A percentile compares a stretch with the other conserved stretches of the same genome.
Conservation (phyloP, 768 basidiomycete genomes). For the Pholiota microspora region DNA sequence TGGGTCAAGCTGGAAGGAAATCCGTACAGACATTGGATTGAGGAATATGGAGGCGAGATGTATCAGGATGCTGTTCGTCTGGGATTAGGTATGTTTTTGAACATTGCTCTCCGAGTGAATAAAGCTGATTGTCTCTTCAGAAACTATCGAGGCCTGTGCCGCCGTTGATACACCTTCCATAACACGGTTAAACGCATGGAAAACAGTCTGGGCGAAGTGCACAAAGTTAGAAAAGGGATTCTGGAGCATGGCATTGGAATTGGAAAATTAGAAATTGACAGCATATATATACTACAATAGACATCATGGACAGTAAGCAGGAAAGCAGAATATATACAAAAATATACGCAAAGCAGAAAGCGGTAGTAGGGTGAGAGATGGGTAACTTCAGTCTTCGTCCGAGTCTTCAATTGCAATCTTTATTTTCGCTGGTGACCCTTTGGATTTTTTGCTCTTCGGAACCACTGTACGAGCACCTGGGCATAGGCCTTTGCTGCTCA, state of each 20-base stretch:
- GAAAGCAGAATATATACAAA: neutral
- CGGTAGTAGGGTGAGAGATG: too few relatives aligned
- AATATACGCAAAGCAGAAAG: neutral
- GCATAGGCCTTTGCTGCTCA: constrained; percentile 56
- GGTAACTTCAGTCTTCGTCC: constrained; percentile 14
- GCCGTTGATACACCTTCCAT: constrained; percentile 62
- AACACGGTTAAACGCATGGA: constrained; percentile 61
- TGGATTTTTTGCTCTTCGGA: constrained; percentile 25
- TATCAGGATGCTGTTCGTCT: constrained; percentile 72
- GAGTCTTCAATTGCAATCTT: constrained; percentile 34
- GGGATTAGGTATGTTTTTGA: constrained; percentile 68
- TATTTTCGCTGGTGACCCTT: constrained; percentile 27
- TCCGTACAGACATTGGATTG: constrained; percentile 73
- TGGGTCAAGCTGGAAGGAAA: constrained; percentile 68
- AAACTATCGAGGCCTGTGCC: constrained; percentile 69
- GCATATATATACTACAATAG: too few relatives aligned
- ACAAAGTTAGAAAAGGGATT: constrained; percentile 79
- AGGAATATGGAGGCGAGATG: constrained; percentile 70
- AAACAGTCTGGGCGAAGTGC: constrained; percentile 71
- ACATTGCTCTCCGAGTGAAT: neutral
- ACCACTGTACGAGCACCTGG: constrained; percentile 51
- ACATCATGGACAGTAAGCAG: neutral
- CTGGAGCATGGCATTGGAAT: constrained; percentile 68
- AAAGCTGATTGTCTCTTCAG: constrained; percentile 33
- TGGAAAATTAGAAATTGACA: constrained; percentile 9